These are phyloP conservation scores for Chiua virens DNA, from an alignment of 768 basidiomycete genomes.

Conservation along the genomic window DNA sequence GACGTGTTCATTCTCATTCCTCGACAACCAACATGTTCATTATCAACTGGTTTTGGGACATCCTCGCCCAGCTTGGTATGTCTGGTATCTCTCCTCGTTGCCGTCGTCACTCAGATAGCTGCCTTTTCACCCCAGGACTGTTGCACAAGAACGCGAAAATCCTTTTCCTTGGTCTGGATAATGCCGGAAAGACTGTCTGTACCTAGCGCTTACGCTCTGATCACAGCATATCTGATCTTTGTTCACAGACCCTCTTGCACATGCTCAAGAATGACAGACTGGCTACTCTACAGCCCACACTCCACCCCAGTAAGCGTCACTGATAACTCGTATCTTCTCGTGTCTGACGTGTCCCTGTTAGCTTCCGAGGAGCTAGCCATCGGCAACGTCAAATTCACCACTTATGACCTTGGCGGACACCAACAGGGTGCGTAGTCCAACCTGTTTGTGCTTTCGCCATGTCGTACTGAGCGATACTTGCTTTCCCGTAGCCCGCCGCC, in stretches of 20 bases:
- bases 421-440: slow-evolving; percentile 68
- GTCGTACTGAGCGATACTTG: neutral
- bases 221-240: slow-evolving; percentile 3
- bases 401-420: slow-evolving; percentile 97
- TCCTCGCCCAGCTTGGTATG: slow-evolving; percentile 90
- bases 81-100: slow-evolving; percentile 1
- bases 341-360: slow-evolving; percentile 33
- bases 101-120: neutral
- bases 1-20: slow-evolving; percentile 24
- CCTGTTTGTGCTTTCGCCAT: neutral
- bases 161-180: slow-evolving; percentile 97
- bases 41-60: slow-evolving; percentile 95
- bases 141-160: slow-evolving; percentile 99
- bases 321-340: neutral
- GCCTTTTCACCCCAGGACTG: slow-evolving; percentile 53
- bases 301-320: slow-evolving; percentile 87
- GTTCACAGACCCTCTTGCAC: slow-evolving; percentile 82
- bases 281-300: slow-evolving; percentile 95
- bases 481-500: slow-evolving; percentile 71
- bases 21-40: slow-evolving; percentile 63
- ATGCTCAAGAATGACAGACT: slow-evolving; percentile 99
- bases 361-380: slow-evolving; percentile 99
- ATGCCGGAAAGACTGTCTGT: slow-evolving; percentile 97
- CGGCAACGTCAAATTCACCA: slow-evolving; percentile 98
- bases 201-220: neutral